These are phyloP conservation scores for Mortierella sp. DNA, from an alignment of 371 early-diverging fungal species.

Conservation along the genomic window DNA sequence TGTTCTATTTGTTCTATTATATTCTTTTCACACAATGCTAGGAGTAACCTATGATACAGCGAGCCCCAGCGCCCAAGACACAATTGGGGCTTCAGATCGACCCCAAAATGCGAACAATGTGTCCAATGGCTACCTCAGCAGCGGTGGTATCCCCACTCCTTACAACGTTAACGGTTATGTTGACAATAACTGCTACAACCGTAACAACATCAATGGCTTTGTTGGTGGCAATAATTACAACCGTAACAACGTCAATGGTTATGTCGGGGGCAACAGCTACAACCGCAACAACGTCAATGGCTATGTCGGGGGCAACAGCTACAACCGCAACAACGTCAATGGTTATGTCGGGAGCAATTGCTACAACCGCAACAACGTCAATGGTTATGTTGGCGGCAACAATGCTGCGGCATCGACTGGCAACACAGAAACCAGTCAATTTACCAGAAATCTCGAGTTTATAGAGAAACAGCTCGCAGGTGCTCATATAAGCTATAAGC, in stretches of 20 bases:
- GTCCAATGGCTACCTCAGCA: neutral
- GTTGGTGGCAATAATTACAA: constrained; percentile 1
- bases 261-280: neutral
- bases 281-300: neutral
- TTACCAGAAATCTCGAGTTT: too few relatives aligned
- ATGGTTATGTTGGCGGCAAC: too few relatives aligned
- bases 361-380: too few relatives aligned
- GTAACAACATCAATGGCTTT: neutral
- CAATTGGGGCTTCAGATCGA: neutral
- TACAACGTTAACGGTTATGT: neutral
- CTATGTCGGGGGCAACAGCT: neutral
- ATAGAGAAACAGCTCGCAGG: too few relatives aligned
- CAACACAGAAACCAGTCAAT: too few relatives aligned
- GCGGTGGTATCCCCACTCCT: neutral
- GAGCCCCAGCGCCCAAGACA: too few relatives aligned
- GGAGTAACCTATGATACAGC: too few relatives aligned
- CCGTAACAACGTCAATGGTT: neutral
- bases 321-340: neutral
- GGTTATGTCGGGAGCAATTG: too few relatives aligned
- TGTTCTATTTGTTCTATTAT: too few relatives aligned
- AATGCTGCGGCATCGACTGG: too few relatives aligned
- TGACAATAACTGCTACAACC: neutral
- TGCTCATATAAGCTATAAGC: neutral
- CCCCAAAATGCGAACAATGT: neutral
- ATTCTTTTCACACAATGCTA: too few relatives aligned